Percentiles rank a stretch among this genome's conserved stretches.
phyloP scores from a whole-genome alignment of 2,329 filamentous ascomycete species.

The Bisporella sp. region DNA sequence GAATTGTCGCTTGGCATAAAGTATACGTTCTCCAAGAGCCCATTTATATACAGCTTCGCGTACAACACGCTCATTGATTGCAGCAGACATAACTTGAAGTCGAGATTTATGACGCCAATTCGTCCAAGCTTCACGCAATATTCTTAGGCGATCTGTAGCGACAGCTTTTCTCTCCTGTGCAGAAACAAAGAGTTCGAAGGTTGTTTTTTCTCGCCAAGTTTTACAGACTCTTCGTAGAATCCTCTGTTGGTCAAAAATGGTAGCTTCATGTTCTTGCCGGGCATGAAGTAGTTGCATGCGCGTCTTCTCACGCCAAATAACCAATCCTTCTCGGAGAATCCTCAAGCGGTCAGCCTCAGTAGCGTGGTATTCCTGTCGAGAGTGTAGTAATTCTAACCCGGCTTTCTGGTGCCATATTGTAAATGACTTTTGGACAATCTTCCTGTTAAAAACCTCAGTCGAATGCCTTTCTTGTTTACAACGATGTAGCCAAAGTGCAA shows the following conservation, averaged over 20 bases:
- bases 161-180: conserved; percentile 39
- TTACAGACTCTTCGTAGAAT: neutral
- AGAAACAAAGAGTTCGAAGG: conserved; percentile 9
- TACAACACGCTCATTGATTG: conserved; percentile 48
- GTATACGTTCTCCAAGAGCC: conserved; percentile 44
- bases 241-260: neutral
- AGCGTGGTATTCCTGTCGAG: neutral
- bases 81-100: conserved; percentile 41
- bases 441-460: no score
- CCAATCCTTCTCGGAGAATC: neutral
- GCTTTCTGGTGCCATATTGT: no score
- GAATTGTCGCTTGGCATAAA: conserved; percentile 22
- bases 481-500: conserved; percentile 43
- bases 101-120: conserved; percentile 56
- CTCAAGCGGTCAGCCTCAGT: neutral
- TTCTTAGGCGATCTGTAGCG: conserved; percentile 41
- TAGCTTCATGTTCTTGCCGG: neutral
- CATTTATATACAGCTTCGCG: conserved; percentile 53
- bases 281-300: neutral
- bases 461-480: no score
- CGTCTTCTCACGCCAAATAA: neutral
- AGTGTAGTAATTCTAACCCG: no score
- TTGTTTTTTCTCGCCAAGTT: neutral
- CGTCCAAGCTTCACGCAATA: conserved; percentile 51
- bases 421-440: no score